Conservation (phyloP, 2,329 filamentous ascomycete species). For the Fonsecaea monophora region DNA sequence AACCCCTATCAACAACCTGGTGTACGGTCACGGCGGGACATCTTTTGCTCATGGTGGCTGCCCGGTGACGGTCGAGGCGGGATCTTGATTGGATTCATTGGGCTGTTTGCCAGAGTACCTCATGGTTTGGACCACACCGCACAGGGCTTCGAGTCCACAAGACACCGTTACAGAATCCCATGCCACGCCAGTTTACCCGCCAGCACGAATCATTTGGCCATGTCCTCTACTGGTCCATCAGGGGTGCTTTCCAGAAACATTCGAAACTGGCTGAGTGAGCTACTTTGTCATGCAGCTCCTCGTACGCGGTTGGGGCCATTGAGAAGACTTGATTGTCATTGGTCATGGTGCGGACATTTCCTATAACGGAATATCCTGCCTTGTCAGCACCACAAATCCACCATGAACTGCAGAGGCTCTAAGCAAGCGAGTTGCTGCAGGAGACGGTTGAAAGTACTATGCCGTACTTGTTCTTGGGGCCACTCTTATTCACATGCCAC, state of each 20-base stretch:
- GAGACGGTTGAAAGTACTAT: background rate
- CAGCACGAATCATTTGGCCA: background rate
- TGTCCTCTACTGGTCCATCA: background rate
- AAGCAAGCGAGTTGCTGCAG: slow-evolving; percentile 5
- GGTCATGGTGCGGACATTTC: slow-evolving; percentile 8
- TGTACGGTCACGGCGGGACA: background rate
- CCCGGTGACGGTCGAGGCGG: background rate
- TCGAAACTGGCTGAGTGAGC: slow-evolving; percentile 21
- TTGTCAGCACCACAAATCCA: slow-evolving; percentile 8
- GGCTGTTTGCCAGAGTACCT: background rate
- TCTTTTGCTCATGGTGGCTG: background rate
- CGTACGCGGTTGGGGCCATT: background rate
- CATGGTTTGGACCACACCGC: background rate
- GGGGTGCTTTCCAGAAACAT: slow-evolving; percentile 13
- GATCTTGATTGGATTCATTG: background rate
- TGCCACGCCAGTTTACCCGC: background rate
- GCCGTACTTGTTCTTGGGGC: background rate
- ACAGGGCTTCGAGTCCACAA: background rate
- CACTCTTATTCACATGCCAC: background rate
- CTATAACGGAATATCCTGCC: slow-evolving; percentile 12
- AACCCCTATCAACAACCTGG: background rate
- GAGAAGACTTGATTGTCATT: background rate
- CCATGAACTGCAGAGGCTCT: slow-evolving; percentile 5
- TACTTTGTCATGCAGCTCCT: slow-evolving; percentile 12
- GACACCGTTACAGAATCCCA: background rate